Evolutionary conservation across 2,329 filamentous ascomycete species (phyloP), one percentile per base, ranked within the genome.

Genomic region (Fusarium armeniacum): DNA sequence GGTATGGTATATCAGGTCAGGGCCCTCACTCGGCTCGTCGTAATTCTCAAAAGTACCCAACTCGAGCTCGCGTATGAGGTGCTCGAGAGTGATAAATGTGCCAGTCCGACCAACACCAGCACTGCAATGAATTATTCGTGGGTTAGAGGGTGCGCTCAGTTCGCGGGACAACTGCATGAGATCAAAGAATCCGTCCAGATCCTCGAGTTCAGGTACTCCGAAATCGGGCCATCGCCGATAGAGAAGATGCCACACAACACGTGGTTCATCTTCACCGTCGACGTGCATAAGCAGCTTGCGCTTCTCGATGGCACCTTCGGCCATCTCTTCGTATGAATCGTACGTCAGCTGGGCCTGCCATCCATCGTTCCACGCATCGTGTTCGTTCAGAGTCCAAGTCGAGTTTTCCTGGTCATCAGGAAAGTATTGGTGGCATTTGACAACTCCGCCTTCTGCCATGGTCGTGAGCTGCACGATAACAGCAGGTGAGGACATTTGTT

Each of bases 381-480:
- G 79, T 65, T 90, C 85, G 76, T 93, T 91, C 70, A 93, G 80
- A 50, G 82, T 79, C 75, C 84, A 85, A 1, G 84, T 84, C 6
- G 85, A 78, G 12, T 87, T 82, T 6, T 87, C 85, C 18, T 84
- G 77, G 43, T 82, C 80, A 56, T 84, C 79, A 0, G 94, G 94
- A 71, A 94, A 98, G 80, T 99, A 99, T 45, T 91, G 92, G 71
- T 88, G 93, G 80, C 95, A 98, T 79, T 98, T 97, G 79, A 97
- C 89, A 74, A 87, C 83, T 61, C 88, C 86, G 33, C 87, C 85
- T 79, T 98, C 95, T 76, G 92, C 86, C 28, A 93, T 95, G 77
- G 94, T 93, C 4, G 95, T 99, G 67, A 99, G 87, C 93, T 98
- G 98, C 60, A 98, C 90, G 55, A 98, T 91, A 59, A 98, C 93